Conservation (phyloP, 352 stramenopile genomes). For the Globisporangium iwayamae region DNA sequence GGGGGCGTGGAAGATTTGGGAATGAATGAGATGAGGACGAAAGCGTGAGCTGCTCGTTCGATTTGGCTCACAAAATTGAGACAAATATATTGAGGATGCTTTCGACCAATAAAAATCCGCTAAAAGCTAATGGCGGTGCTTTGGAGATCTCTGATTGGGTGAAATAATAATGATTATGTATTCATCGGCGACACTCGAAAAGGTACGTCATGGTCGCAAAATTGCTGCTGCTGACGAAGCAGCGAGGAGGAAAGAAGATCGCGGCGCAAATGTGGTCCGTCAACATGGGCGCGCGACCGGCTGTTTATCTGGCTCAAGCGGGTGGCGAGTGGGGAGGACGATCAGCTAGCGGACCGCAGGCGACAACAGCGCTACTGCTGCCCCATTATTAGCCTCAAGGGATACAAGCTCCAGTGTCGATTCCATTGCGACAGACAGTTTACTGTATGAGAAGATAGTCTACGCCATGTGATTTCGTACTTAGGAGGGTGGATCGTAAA, state of each 20-base stretch:
- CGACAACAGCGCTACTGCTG: no score
- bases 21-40: background rate
- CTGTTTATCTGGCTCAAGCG: background rate
- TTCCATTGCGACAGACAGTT: no score
- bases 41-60: background rate
- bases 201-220: conserved; percentile 1
- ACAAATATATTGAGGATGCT: background rate
- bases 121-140: background rate
- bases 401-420: no score
- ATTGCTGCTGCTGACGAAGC: background rate
- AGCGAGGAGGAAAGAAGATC: background rate
- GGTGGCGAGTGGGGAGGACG: no score
- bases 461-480: no score
- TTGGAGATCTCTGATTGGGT: background rate
- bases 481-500: no score
- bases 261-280: conserved; percentile 1
- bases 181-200: background rate
- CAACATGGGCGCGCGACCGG: background rate
- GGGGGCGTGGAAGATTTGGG: background rate
- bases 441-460: no score
- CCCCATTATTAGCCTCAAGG: no score
- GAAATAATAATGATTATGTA: background rate
- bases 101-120: background rate
- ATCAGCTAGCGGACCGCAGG: no score
- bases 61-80: background rate